Percentiles rank a stretch among this genome's conserved stretches.
phyloP scores from a whole-genome alignment of 2,329 filamentous ascomycete species.

The Pseudogymnoascus sp. region DNA sequence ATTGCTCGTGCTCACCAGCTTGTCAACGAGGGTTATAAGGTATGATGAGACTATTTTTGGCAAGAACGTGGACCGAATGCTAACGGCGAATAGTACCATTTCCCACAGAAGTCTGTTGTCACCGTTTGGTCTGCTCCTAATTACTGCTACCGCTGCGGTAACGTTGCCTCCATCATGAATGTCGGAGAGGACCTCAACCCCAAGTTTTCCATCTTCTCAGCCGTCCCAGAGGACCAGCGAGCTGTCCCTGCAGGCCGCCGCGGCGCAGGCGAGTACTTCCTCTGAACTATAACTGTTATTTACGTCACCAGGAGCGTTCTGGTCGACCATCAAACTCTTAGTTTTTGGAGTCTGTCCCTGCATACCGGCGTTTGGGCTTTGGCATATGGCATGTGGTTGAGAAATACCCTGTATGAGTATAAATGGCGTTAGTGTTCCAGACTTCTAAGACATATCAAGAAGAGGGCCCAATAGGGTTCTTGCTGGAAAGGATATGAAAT shows the following conservation, averaged over 20 bases:
- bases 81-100: conserved; percentile 63
- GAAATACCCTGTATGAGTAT: conserved; percentile 11
- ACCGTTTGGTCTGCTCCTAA: conserved; percentile 54
- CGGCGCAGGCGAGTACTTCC: conserved; percentile 63
- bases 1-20: conserved; percentile 68
- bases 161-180: conserved; percentile 74
- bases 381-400: conserved; percentile 10
- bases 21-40: conserved; percentile 70
- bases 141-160: conserved; percentile 41
- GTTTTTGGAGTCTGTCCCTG: conserved; percentile 8
- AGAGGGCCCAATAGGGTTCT: background rate
- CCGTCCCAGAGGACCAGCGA: conserved; percentile 77
- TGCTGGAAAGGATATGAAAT: background rate
- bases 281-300: conserved; percentile 33
- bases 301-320: conserved; percentile 9
- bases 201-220: conserved; percentile 86
- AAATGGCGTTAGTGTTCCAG: conserved; percentile 8
- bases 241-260: conserved; percentile 66
- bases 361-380: conserved; percentile 10
- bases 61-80: conserved; percentile 12
- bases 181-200: conserved; percentile 77
- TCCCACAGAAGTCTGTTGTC: conserved; percentile 87
- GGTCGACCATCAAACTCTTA: background rate
- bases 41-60: conserved; percentile 22
- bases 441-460: background rate